Conservation (phyloP, 169 alveolate species). For the Ichthyophthirius multifiliis region DNA sequence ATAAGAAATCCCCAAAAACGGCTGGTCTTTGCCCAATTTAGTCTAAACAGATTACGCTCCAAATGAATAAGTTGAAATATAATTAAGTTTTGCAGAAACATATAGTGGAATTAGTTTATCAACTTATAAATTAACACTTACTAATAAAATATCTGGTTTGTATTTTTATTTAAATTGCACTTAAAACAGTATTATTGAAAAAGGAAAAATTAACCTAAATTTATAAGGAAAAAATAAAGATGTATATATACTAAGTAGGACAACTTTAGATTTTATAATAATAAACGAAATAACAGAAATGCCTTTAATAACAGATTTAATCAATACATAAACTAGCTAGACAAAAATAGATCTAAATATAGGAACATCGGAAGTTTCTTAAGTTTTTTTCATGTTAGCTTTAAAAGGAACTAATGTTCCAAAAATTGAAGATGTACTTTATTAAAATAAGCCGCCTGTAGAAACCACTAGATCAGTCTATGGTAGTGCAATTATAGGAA, state of each 20-base stretch:
- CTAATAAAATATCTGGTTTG: slow-evolving; percentile 18
- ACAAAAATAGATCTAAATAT: slow-evolving; percentile 36
- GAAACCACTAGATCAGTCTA: slow-evolving; percentile 15
- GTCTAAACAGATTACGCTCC: slow-evolving; percentile 37
- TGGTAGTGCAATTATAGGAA: slow-evolving; percentile 27
- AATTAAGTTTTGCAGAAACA: background rate
- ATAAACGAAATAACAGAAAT: slow-evolving; percentile 2
- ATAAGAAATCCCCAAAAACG: slow-evolving; percentile 37
- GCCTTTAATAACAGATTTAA: slow-evolving; percentile 23
- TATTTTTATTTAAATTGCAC: slow-evolving; percentile 24
- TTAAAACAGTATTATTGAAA: background rate
- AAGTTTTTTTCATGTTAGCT: slow-evolving; percentile 25
- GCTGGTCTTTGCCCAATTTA: slow-evolving; percentile 32
- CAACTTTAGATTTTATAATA: background rate
- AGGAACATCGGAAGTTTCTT: slow-evolving; percentile 23
- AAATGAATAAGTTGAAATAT: slow-evolving; percentile 17
- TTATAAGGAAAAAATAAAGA: slow-evolving; percentile 29
- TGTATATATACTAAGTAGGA: slow-evolving; percentile 14
- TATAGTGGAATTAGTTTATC: background rate
- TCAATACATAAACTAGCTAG: background rate
- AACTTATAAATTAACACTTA: slow-evolving; percentile 9
- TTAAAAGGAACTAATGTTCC: slow-evolving; percentile 44
- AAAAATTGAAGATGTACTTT: background rate
- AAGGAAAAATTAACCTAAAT: background rate
- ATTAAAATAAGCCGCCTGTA: slow-evolving; percentile 15